These are phyloP conservation scores for Leccinum rimulosum DNA, from an alignment of 768 basidiomycete species.

Conservation along the genomic window DNA sequence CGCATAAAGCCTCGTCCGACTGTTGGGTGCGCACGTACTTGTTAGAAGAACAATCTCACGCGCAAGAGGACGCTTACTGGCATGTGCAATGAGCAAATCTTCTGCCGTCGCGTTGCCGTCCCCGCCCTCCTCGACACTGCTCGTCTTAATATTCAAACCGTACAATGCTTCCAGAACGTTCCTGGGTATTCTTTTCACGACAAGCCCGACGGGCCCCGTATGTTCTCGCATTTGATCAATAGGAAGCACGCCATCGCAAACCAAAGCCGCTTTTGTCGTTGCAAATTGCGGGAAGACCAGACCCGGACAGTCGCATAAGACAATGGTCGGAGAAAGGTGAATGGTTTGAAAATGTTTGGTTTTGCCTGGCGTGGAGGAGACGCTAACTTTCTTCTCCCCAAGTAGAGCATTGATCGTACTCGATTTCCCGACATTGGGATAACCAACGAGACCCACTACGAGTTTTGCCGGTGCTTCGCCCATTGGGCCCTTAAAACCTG, in stretches of 20 bases:
- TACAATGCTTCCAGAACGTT: constrained; percentile 88
- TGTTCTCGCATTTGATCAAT: constrained; percentile 97
- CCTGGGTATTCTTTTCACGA: constrained; percentile 76
- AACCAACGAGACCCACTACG: constrained; percentile 90
- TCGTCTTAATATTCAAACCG: constrained; percentile 71
- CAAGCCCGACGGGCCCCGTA: constrained; percentile 76
- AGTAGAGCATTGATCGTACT: constrained; percentile 96
- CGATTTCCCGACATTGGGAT: constrained; percentile 98
- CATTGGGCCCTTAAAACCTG: constrained; percentile 59
- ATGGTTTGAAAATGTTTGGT: constrained; percentile 99
- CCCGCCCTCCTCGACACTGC: constrained; percentile 77
- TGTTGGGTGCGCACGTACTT: constrained; percentile 33
- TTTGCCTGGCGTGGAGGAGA: constrained; percentile 96
- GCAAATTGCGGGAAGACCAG: constrained; percentile 98
- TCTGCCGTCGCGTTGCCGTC: constrained; percentile 71
- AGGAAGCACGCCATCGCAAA: constrained; percentile 95
- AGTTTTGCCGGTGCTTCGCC: constrained; percentile 63
- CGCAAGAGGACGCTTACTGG: constrained; percentile 60
- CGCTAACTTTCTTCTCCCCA: constrained; percentile 96
- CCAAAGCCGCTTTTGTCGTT: constrained; percentile 91
- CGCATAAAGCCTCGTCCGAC: constrained; percentile 93
- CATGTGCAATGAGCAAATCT: constrained; percentile 83
- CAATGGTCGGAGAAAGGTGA: constrained; percentile 80
- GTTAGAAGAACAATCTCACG: constrained; percentile 5
- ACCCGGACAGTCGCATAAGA: constrained; percentile 96